Evolutionary conservation across 169 alveolate species (phyloP), one percentile per base, ranked within the genome.

Genomic region (Plasmodium gonderi): DNA sequence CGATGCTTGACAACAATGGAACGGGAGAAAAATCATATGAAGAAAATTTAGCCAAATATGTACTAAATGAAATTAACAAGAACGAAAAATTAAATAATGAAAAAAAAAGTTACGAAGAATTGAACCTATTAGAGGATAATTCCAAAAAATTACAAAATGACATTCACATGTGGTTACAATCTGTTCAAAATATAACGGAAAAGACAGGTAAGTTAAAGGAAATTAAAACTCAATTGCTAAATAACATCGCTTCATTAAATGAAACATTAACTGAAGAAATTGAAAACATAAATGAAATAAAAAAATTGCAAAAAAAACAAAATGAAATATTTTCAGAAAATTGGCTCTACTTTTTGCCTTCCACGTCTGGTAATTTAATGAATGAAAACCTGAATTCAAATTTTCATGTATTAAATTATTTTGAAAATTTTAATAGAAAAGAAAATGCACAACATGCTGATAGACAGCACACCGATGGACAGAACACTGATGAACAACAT

Each of bases 301-400:
- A 76, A 75, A 77, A 87, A 20, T 51, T 87, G 23, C 93, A 87
- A 87, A 64, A 54, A 36, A 49, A 74, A 29, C 93, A 87, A 44
- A 76, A 76, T 87, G 81, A 75, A 42, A 54, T 87, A 76, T 87
- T 87, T 87, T 74, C 93, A 3, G 93, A 87, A 75, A 87, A 87
- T 87, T 51, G 31, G 68, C 47, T 87, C 47, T 87, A 87, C 36
- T 38, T 87, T 36, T 47, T 76, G 17, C 93, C 93, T 2, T 87
- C 93, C 12, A 60, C 80, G 38, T 42, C 80, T 14, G 89, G 68
- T 11, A 65, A 44, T 17, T n/a, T 76, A 8, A n/a, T 14, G 38
- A 60, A 79, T 1, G 79, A 51, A n/a, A 60, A 60, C 8, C 7
- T 6, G 5, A 45, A 60, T 12, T 14, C 31, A 3, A 36, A 42